A percentile compares a stretch with the other conserved stretches of the same genome.
Conservation (phyloP, 768 basidiomycete genomes). For the Hypholoma fasciculare region DNA sequence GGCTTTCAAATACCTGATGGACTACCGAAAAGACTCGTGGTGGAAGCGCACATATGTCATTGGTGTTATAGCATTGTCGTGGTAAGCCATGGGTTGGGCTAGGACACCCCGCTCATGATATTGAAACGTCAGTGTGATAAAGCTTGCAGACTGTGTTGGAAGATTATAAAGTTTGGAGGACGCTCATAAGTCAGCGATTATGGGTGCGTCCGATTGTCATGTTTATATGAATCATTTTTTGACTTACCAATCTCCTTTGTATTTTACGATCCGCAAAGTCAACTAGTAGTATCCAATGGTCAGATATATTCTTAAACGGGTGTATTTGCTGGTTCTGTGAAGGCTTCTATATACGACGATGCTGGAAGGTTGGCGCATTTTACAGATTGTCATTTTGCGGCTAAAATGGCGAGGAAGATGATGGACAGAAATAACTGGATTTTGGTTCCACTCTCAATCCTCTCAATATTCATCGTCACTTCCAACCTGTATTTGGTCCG, state of each 20-base stretch:
- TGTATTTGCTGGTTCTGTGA: constrained; percentile 47
- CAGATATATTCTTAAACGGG: constrained; percentile 49
- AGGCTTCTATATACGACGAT: constrained; percentile 46
- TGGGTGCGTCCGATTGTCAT: constrained; percentile 30
- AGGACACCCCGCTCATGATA: too few relatives aligned
- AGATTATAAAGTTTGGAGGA: constrained; percentile 43
- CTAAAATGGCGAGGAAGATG: constrained; percentile 24
- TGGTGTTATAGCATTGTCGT: constrained; percentile 36
- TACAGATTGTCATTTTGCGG: background rate
- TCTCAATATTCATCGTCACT: constrained; percentile 33
- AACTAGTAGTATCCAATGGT: constrained; percentile 40
- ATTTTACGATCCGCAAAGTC: constrained; percentile 21
- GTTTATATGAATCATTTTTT: background rate
- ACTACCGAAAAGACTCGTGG: constrained; percentile 44
- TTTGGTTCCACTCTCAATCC: constrained; percentile 28
- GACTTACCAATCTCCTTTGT: background rate
- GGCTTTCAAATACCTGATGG: constrained; percentile 39
- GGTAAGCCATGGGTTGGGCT: constrained; percentile 27
- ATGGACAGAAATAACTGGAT: constrained; percentile 38
- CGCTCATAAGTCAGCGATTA: constrained; percentile 25
- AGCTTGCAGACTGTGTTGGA: constrained; percentile 37
- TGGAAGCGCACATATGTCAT: constrained; percentile 41
- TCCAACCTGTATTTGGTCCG: constrained; percentile 43
- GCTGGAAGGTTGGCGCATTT: constrained; percentile 46
- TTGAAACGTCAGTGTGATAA: background rate